A percentile compares a stretch with the other conserved stretches of the same genome.
Conservation (phyloP, 352 stramenopile genomes). For the Phytophthora ohioensis region DNA sequence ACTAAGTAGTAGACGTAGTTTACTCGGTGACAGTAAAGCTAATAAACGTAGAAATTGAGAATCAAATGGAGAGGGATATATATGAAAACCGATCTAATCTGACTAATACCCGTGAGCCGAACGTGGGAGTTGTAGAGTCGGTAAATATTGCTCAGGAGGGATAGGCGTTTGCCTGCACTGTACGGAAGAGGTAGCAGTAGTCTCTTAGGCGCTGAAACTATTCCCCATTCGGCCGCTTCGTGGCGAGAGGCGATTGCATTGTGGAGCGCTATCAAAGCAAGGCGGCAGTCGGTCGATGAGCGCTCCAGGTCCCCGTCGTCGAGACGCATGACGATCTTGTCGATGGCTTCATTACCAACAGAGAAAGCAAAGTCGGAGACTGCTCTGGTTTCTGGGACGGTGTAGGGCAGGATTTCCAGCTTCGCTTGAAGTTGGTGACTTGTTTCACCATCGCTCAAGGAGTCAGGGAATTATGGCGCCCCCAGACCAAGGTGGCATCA, state of each 20-base stretch:
- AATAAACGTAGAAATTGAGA: neutral
- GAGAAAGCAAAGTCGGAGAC: constrained; percentile 12
- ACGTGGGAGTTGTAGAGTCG: constrained; percentile 3
- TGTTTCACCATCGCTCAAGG: constrained; percentile 18
- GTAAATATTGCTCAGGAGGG: neutral
- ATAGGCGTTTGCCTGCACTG: neutral
- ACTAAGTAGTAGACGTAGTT: neutral
- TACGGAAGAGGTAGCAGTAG: neutral
- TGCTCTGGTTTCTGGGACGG: neutral
- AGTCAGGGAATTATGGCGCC: constrained; percentile 5
- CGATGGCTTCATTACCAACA: neutral
- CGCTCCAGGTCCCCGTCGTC: constrained; percentile 10
- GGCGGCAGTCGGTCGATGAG: constrained; percentile 3
- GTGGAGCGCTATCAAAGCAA: constrained; percentile 1
- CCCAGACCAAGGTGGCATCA: constrained; percentile 15
- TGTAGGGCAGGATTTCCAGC: neutral
- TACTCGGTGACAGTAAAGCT: neutral
- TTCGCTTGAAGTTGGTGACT: constrained; percentile 4
- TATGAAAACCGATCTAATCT: neutral
- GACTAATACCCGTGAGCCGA: constrained; percentile 5
- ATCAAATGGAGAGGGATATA: neutral
- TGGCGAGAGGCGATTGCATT: constrained; percentile 1
- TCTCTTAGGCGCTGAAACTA: neutral
- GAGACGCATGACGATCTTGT: neutral
- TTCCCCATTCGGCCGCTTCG: constrained; percentile 16